phyloP scores from a whole-genome alignment of 2,329 filamentous ascomycete species.

The Didymella arachidicola region DNA sequence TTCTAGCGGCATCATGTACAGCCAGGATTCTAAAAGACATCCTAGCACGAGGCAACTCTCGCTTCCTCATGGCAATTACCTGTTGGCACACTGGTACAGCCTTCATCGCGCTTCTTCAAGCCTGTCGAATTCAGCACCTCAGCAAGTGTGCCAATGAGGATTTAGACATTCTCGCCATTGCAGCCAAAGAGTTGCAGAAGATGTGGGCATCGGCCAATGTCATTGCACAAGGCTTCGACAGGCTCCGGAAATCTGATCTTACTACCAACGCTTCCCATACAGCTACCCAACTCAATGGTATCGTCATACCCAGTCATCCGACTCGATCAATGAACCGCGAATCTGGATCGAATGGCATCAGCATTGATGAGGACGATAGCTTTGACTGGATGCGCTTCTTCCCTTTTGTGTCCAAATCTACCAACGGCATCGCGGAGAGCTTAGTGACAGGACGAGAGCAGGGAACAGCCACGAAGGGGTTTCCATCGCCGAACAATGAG shows the following conservation, averaged over 20 bases:
- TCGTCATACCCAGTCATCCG: not conserved
- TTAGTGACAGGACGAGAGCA: not conserved
- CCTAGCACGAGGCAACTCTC: slow-evolving; percentile 32
- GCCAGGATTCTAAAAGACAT: slow-evolving; percentile 33
- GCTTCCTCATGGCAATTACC: slow-evolving; percentile 36
- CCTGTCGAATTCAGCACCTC: not conserved
- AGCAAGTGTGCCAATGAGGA: not conserved
- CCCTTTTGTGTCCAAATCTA: not conserved
- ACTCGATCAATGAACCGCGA: not conserved
- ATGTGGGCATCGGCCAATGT: slow-evolving; percentile 39
- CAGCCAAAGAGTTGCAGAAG: slow-evolving; percentile 31
- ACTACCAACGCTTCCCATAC: not conserved
- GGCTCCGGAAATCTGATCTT: slow-evolving; percentile 24
- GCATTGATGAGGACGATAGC: not conserved
- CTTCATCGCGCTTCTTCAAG: slow-evolving; percentile 28
- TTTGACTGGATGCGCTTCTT: not conserved
- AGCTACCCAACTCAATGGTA: not conserved
- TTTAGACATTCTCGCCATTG: slow-evolving; percentile 27
- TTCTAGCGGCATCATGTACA: slow-evolving; percentile 34
- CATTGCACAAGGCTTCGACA: slow-evolving; percentile 30
- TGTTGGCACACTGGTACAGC: slow-evolving; percentile 36
- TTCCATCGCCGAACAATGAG: slow-evolving; percentile 34
- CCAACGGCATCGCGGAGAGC: not conserved
- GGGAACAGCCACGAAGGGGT: slow-evolving; percentile 28
- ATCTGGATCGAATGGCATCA: not conserved